Conservation (phyloP, 768 basidiomycete species). For the Agrocybe pediades region DNA sequence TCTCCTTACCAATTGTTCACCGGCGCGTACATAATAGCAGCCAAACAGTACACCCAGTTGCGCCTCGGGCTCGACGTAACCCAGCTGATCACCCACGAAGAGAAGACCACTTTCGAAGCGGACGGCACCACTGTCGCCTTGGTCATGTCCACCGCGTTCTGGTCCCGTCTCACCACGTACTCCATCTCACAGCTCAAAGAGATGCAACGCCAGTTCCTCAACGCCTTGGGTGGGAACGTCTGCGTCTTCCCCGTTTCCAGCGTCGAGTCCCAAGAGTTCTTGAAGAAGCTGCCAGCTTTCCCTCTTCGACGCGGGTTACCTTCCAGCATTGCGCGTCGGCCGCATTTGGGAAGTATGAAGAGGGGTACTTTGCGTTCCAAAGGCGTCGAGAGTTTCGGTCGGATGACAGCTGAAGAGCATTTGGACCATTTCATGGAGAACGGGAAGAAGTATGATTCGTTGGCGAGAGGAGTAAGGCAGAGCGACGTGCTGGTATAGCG, state of each 20-base stretch:
- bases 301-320: conserved; percentile 2
- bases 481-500: background rate
- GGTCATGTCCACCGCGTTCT: conserved; percentile 13
- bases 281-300: conserved; percentile 1
- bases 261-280: background rate
- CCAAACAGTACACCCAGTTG: conserved; percentile 14
- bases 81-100: background rate
- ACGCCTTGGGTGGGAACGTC: conserved; percentile 15
- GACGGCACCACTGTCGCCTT: conserved; percentile 1
- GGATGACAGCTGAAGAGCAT: conserved; percentile 1
- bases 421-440: background rate
- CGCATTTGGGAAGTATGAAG: background rate
- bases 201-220: conserved; percentile 10
- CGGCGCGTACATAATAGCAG: conserved; percentile 16
- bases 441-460: background rate
- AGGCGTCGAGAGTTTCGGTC: background rate
- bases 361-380: background rate
- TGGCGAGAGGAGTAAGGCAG: background rate
- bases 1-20: conserved; percentile 19
- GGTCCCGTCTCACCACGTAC: conserved; percentile 14
- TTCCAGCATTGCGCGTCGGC: background rate
- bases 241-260: conserved; percentile 14
- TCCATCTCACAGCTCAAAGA: conserved; percentile 9
- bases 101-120: background rate
- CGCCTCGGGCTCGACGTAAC: conserved; percentile 3